Percentiles rank a stretch among this genome's conserved stretches.
These are phyloP conservation scores for Vanrija sp. DNA, from an alignment of 1,284 basidiomycete species.

Conservation along the genomic window DNA sequence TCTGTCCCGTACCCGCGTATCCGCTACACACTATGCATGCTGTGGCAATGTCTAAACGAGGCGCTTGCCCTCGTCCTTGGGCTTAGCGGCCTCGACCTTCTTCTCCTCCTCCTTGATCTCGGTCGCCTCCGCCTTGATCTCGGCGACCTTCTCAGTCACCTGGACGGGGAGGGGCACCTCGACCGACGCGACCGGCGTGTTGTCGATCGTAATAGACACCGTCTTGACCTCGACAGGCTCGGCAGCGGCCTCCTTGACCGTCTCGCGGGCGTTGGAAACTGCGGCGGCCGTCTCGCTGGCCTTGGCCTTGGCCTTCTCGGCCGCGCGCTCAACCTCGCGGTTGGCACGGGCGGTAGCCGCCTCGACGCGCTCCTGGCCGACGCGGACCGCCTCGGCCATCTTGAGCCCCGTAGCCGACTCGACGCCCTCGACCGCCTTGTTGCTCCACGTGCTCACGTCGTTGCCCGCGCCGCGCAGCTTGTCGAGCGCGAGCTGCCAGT, in stretches of 20 bases:
- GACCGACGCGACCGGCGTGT: slow-evolving; percentile 44
- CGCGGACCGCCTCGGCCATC: slow-evolving; percentile 61
- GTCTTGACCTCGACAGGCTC: slow-evolving; percentile 5
- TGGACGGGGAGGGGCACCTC: slow-evolving; percentile 26
- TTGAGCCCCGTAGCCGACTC: slow-evolving; percentile 70
- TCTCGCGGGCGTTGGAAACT: slow-evolving; percentile 1
- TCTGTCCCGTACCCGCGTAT: background rate
- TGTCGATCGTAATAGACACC: slow-evolving; percentile 44
- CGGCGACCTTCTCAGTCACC: background rate
- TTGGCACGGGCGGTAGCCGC: slow-evolving; percentile 3
- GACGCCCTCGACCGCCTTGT: slow-evolving; percentile 56
- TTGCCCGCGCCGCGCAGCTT: slow-evolving; percentile 51
- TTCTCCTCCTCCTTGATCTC: slow-evolving; percentile 8
- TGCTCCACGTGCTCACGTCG: slow-evolving; percentile 44
- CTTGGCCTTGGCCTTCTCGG: slow-evolving; percentile 2
- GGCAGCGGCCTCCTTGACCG: slow-evolving; percentile 16
- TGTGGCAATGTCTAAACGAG: slow-evolving; percentile 21
- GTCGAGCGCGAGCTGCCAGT: slow-evolving; percentile 55
- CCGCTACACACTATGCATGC: background rate
- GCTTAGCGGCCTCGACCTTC: slow-evolving; percentile 2
- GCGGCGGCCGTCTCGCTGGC: no score
- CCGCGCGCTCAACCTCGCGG: background rate
- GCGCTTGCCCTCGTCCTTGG: slow-evolving; percentile 18
- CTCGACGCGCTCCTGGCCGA: slow-evolving; percentile 30
- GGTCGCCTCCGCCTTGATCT: slow-evolving; percentile 5